Base-by-base conservation (phyloP, 164 flowering plant genomes). In the Kingdonia uniflora region DNA sequence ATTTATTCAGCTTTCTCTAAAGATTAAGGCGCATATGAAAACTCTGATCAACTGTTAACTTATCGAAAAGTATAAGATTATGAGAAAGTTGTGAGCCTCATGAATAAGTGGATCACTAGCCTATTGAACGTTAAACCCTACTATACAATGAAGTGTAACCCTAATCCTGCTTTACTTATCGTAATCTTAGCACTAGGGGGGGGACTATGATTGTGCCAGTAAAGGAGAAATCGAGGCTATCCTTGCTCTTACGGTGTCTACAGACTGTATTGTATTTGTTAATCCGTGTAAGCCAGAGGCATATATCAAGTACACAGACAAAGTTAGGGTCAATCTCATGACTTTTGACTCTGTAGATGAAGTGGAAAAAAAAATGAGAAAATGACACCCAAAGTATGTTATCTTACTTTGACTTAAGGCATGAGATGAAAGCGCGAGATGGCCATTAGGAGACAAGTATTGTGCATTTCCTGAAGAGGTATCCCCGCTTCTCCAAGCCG, bases 221-320 rank as follows among this genome's bases (percentile, higher is more conserved):
- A 61, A 61, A 8, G 71, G 68, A 6, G 80, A 78, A 60, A 78
- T 75, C 19, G 76, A 78, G 41, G 50, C 76, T 19, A 68, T 75
- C 20, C 39, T 75, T 39, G 52, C 70, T 1, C 71, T 73, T 19
- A 76, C 78, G 5, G 73, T 75, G 8, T 62, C 69, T 0, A 61
- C 82, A 0, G 68, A 66, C 33, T 66, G 68, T 7, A 73, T 75
- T 29, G 40, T 75, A 16, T 78, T 48, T 23, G 78, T 22, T 11
- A 43, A 17, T 17, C 19, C 47, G 19, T 43, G 47, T 22, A 43
- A 43, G 11, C 16, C 47, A 1, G n/a, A n/a, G n/a, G n/a, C n/a
- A n/a, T n/a, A n/a, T n/a, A n/a, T n/a, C n/a, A n/a, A n/a, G n/a
- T n/a, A n/a, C n/a, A n/a, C n/a, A n/a, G n/a, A n/a, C n/a, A n/a